Base-by-base conservation (phyloP, 1,284 basidiomycete species). In the Boletus sp. region DNA sequence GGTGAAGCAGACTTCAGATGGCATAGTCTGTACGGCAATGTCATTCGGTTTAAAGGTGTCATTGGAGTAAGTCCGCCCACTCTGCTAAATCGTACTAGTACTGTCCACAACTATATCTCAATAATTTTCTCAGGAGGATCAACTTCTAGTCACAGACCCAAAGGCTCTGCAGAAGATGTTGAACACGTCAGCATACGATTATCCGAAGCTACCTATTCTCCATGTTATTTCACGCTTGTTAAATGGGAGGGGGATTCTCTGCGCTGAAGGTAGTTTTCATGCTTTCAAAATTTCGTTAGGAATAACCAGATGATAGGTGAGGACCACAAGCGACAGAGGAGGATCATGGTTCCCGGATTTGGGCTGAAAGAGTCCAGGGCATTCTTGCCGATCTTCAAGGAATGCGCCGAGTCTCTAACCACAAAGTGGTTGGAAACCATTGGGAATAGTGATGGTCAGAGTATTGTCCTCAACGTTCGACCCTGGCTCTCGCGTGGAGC, bases 111-210 rank as follows among this genome's bases (percentile, higher is more conserved):
- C 29, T 29, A 29, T 29, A 31, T 7, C 3, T 15, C 45, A 24
- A 24, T 24, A 24, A 24, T 3, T n/a, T n/a, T 2, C 24, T 24
- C 24, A 74, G 72, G 61, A 63, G 16, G 59, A 75, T 49, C 55
- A 56, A 12, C 64, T 75, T 11, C 45, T 75, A 41, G 39, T 75
- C 16, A n/a, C 68, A 0, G 79, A 81, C 53, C 76, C 78, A 5
- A 77, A 76, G 60, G 78, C 78, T 9, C 57, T 80, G 15, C 78
- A 78, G 43, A 74, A 75, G 60, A 75, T 82, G 20, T 69, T 76
- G 41, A 71, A 74, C 49, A 73, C 74, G 3, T 73, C 76, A 0
- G 72, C 69, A 1, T 76, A 79, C 59, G 67, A 61, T 37, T 81
- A 74, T 56, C 63, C 67, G 11, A 78, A 76, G 61, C 67, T 66